Base-by-base conservation (phyloP, 768 basidiomycete genomes). In the Pleurotus ostreatus region DNA sequence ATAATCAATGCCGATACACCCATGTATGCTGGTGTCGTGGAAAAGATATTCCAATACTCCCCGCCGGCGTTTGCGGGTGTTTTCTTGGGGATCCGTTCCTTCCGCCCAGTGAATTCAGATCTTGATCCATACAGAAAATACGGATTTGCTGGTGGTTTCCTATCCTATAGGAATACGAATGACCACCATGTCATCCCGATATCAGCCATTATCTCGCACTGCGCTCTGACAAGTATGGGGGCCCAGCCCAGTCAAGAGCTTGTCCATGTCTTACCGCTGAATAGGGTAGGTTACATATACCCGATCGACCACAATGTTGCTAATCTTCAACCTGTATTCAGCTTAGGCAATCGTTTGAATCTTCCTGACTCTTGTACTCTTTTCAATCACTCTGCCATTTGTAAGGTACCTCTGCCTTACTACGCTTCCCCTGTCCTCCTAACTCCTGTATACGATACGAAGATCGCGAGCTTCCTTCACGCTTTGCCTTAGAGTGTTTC, bases 91-190 rank as follows among this genome's bases (percentile, higher is more conserved):
- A 49, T 62, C 12, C 45, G 43, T 8, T 44, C 55, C 39, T 45
- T 47, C 37, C 5, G 11, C 7, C 23, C 13, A 4, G n/a, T 52
- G 30, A 11, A 55, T 38, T 40, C 18, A 22, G 1, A 5, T 15
- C 15, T 18, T 15, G 60, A 63, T 47, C 60, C 60, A 5, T 63
- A 63, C 46, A 9, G 48, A 9, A 15, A 47, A 25, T 61, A 57
- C 30, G 58, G 62, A 6, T 59, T 59, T 39, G 55, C 62, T 7
- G 56, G 48, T 7, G 58, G 60, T 12, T 61, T 49, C 40, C 46
- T 63, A 7, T 59, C 57, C 30, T 25, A 45, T 2, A 26, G 46
- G 1, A 49, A 23, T 1, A 26, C 40, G 1, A 40, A 23, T 15
- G 26, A 9, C 9, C 2, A 40, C 11, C 16, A 55, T 22, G 26